phyloP scores from a whole-genome alignment of 257 asterid species.

The Paulownia fortunei region DNA sequence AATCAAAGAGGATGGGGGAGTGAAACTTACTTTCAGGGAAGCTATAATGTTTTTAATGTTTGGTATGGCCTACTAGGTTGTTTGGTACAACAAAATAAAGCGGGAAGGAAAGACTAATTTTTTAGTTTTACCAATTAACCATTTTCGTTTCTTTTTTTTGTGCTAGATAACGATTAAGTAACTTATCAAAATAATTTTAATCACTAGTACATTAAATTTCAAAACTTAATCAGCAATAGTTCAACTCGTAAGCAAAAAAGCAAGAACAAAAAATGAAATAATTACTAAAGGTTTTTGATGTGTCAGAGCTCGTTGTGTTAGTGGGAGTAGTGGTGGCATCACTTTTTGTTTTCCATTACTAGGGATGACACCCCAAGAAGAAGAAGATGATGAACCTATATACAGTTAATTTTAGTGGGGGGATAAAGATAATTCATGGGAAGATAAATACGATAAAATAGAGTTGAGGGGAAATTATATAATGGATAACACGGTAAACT shows the following conservation, averaged over 20 bases:
- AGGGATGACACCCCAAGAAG: not conserved
- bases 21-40: not conserved
- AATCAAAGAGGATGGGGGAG: not conserved
- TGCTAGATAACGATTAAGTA: not conserved
- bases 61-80: not conserved
- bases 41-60: not conserved
- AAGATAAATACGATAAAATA: not conserved
- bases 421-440: not conserved
- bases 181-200: not conserved
- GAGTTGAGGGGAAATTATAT: not conserved
- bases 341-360: not conserved
- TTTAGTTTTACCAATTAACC: not conserved
- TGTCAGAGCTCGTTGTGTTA: not conserved
- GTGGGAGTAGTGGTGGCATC: not conserved
- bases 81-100: not conserved
- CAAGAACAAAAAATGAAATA: not conserved
- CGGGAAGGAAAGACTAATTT: not conserved
- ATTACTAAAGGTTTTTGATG: not conserved
- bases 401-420: not conserved
- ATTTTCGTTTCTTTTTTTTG: not conserved
- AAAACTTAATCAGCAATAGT: not conserved
- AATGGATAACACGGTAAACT: not conserved
- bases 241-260: not conserved
- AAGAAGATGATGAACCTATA: constrained; percentile 7
- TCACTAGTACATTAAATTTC: not conserved